Evolutionary conservation across 2,329 filamentous ascomycete species (phyloP).

Genomic region (Sporothrix humicola): DNA sequence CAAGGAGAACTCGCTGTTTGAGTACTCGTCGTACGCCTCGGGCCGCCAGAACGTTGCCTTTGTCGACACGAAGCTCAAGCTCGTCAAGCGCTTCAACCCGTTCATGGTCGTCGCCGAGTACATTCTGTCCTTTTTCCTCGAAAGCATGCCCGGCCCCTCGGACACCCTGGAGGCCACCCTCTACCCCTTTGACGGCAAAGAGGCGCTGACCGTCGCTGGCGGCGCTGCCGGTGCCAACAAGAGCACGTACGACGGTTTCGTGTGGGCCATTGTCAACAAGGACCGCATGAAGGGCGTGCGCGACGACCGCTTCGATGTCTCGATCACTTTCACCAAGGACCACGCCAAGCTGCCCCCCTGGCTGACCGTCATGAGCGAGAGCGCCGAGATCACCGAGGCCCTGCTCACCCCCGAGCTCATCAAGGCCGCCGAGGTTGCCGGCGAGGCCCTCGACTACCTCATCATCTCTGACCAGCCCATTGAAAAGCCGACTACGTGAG

Average conservation of each 20-base stretch:
- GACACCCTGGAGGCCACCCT: slow-evolving; percentile 78
- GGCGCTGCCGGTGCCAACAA: slow-evolving; percentile 55
- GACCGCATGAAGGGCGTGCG: slow-evolving; percentile 86
- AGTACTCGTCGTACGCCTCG: slow-evolving; percentile 86
- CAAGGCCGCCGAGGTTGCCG: slow-evolving; percentile 76
- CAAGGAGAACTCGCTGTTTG: slow-evolving; percentile 85
- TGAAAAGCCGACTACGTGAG: slow-evolving; percentile 84
- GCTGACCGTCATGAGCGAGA: slow-evolving; percentile 96
- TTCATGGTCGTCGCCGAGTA: slow-evolving; percentile 66
- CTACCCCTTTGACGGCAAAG: slow-evolving; percentile 92
- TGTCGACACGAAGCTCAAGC: slow-evolving; percentile 79
- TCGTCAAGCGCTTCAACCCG: slow-evolving; percentile 89
- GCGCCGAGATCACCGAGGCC: slow-evolving; percentile 87
- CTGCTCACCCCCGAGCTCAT: slow-evolving; percentile 88
- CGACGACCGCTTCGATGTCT: slow-evolving; percentile 92
- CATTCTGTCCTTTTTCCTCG: slow-evolving; percentile 76
- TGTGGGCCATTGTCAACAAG: slow-evolving; percentile 96
- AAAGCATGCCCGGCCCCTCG: slow-evolving; percentile 69
- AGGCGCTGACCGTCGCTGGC: slow-evolving; percentile 75
- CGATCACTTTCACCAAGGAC: slow-evolving; percentile 91
- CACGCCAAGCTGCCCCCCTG: slow-evolving; percentile 85
- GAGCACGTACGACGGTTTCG: slow-evolving; percentile 84
- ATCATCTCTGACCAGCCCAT: slow-evolving; percentile 88
- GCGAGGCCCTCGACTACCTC: slow-evolving; percentile 82
- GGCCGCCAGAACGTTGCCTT: slow-evolving; percentile 94